phyloP scores from a whole-genome alignment of 192 early-diverging fungal genomes.

The Backusella psychrophila region DNA sequence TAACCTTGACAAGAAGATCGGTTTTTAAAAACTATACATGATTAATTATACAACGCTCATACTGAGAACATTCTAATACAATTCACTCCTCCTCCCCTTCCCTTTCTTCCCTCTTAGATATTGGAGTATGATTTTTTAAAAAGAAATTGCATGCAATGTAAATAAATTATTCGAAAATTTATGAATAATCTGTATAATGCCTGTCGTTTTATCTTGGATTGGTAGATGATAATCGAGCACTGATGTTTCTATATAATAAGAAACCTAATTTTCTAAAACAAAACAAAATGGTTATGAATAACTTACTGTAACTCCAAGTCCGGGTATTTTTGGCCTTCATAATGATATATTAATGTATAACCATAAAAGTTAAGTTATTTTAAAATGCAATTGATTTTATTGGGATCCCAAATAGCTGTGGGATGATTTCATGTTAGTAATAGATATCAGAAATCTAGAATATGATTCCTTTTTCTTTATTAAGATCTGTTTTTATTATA shows the following conservation, averaged over 20 bases:
- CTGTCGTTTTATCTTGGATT: background rate
- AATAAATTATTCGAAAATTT: slow-evolving; percentile 4
- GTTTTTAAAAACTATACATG: background rate
- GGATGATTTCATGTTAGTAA: too few species aligned
- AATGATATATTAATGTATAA: too few species aligned
- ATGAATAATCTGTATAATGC: background rate
- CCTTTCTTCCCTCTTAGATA: background rate
- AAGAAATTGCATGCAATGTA: slow-evolving; percentile 2
- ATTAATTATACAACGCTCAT: background rate
- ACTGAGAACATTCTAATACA: slow-evolving; percentile 4
- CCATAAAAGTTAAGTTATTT: too few species aligned
- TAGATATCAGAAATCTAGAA: too few species aligned
- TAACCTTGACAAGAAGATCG: slow-evolving; percentile 47
- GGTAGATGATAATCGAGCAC: background rate
- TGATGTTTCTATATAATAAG: too few species aligned
- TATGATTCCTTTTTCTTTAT: too few species aligned
- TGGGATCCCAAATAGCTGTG: too few species aligned
- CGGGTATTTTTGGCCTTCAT: background rate
- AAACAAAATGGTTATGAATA: background rate
- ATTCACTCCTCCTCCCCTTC: background rate
- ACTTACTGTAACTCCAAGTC: background rate
- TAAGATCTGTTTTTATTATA: too few species aligned
- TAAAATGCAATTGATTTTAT: too few species aligned
- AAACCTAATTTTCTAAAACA: too few species aligned
- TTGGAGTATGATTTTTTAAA: background rate